Conservation (phyloP, 371 early-diverging fungal species). For the Fennellomyces sp. region DNA sequence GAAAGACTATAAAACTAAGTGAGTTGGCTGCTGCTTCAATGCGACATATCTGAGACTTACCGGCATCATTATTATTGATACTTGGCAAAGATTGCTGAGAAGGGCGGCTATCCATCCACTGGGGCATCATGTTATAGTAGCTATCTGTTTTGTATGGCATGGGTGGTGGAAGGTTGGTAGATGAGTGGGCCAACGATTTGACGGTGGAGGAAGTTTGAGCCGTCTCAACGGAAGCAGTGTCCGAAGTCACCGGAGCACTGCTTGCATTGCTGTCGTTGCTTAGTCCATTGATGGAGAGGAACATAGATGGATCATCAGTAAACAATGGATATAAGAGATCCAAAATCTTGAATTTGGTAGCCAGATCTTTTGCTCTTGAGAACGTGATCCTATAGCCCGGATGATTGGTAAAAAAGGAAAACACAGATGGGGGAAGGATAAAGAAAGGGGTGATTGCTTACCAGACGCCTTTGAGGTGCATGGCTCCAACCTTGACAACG, state of each 20-base stretch:
- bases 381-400: constrained; percentile 63
- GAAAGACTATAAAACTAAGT: background rate
- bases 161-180: background rate
- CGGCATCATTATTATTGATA: constrained; percentile 10
- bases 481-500: constrained; percentile 87
- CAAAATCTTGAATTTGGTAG: constrained; percentile 71
- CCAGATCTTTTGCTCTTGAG: constrained; percentile 70
- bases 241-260: constrained; percentile 5
- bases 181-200: constrained; percentile 3
- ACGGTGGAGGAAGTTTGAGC: constrained; percentile 11
- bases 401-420: constrained; percentile 1
- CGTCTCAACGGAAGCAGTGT: constrained; percentile 13
- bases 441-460: constrained; percentile 24
- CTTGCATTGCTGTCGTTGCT: background rate
- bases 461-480: constrained; percentile 92
- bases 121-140: constrained; percentile 3
- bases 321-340: constrained; percentile 78
- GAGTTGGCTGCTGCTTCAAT: constrained; percentile 12
- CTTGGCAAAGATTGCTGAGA: background rate
- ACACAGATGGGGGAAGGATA: constrained; percentile 1
- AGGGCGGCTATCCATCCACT: constrained; percentile 3
- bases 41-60: constrained; percentile 11
- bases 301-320: constrained; percentile 64
- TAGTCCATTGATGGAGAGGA: constrained; percentile 9
- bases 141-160: constrained; percentile 9